A percentile compares a stretch with the other conserved stretches of the same genome.
Evolutionary conservation across 176 grass and related monocot species (phyloP).

Genomic region (Cymbopogon citratus): DNA sequence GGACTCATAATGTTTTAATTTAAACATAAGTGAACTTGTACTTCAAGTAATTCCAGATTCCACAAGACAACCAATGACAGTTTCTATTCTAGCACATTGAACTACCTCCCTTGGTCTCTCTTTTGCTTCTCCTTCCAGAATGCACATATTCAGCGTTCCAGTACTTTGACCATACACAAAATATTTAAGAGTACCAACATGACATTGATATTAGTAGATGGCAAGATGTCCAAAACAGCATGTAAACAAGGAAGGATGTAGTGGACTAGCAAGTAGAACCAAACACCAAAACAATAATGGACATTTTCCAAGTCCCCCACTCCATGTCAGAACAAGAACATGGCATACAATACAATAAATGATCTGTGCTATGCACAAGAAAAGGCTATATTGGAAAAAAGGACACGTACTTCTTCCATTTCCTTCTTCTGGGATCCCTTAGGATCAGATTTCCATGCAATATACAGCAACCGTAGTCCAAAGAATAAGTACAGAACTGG

Average conservation of each 20-base stretch:
- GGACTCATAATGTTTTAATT: neutral
- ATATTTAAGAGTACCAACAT: neutral
- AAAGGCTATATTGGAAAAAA: constrained; percentile 3
- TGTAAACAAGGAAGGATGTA: neutral
- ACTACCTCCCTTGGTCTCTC: neutral
- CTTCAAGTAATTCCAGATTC: constrained; percentile 12
- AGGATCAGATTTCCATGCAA: constrained; percentile 81
- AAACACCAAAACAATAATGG: neutral
- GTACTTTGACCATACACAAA: neutral
- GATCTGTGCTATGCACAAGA: neutral
- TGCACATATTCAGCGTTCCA: neutral
- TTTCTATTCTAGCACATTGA: neutral
- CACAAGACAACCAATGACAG: neutral
- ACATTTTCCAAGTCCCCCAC: neutral
- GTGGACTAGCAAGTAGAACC: neutral
- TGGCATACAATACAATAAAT: neutral
- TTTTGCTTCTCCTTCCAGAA: neutral
- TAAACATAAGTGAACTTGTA: neutral
- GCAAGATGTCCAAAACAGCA: neutral
- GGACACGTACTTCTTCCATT: constrained; percentile 75
- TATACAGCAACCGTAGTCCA: constrained; percentile 80
- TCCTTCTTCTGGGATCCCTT: constrained; percentile 85
- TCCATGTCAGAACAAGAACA: neutral
- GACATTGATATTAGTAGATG: neutral
- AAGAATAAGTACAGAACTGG: constrained; percentile 71